Base-by-base conservation (phyloP, 768 basidiomycete species). In the Russula ochroleuca region DNA sequence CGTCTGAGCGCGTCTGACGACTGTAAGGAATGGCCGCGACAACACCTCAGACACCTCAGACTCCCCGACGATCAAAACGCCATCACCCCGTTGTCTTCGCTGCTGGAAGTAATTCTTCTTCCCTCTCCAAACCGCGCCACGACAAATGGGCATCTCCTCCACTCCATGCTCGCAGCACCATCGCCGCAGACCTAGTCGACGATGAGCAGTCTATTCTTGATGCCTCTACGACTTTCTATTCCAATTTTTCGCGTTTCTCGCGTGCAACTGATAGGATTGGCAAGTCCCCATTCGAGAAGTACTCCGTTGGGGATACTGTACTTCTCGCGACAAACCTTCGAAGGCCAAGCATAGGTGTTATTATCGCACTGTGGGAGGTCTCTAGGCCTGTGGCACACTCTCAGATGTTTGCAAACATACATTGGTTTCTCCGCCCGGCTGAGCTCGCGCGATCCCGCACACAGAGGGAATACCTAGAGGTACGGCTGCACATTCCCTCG, bases 361-460 rank as follows among this genome's bases (percentile, higher is more conserved):
- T 92, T 52, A 75, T 82, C 19, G 78, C 86, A 0, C 82, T 92
- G 78, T 91, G 88, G 86, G 82, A 87, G 59, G 75, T 77, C 2
- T 71, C 72, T 57, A 75, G 61, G 2, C 75, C 74, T n/a, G 72
- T 75, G 38, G 70, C 69, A 2, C 68, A 73, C 41, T 48, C 56
- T 14, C 79, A 75, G 54, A 83, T 85, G 78, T 78, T 81, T 60
- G 73, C 88, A 25, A 79, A 81, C 31, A 74, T 92, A 25, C 90
- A 90, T 68, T 92, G 89, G 90, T 92, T 92, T 69, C 74, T 88
- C 65, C 75, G 84, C 37, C 88, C 88, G 1, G 73, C 75, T 0
- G 84, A 92, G 70, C 75, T 91, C 63, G 80, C 88, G 8, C 74
- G 75, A 28, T 75, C 85, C 57, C 78, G 89, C 14, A 83, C 83